Base-by-base conservation (phyloP, 1,139 yeast species). In the Diutina siamensis region DNA sequence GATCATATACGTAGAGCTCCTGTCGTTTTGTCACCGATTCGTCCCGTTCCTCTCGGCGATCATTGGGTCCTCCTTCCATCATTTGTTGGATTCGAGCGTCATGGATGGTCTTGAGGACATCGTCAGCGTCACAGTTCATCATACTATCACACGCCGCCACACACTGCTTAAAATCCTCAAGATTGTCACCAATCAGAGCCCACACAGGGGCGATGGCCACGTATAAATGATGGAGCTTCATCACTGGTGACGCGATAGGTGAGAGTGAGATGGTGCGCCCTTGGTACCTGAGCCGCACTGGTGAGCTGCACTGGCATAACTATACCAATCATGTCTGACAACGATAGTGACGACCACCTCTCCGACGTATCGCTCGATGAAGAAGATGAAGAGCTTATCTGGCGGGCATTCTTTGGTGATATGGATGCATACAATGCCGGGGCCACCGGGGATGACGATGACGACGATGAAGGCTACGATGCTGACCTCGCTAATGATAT, bases 311-410 rank as follows among this genome's bases (percentile, higher is more conserved):
- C 28, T 25, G 10, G n/a, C n/a, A n/a, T n/a, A 5, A 25, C 20
- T 17, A 35, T 18, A 20, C 38, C 38, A 20, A 19, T 21, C 13
- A 35, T 35, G 38, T 18, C 22, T 20, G 38, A 35, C 38, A 21
- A 35, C 35, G 35, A 33, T n/a, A 25, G 28, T 12, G 40, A 35
- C n/a, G 28, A n/a, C 27, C n/a, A 35, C 10, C 20, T 20, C 15
- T 25, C 28, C 18, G 74, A 70, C 48, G 65, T 69, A 12, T 67
- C 72, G 48, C 56, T 71, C 17, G 74, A 71, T 44, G 74, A 69
- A 51, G 74, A 70, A 44, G 76, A 71, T 46, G 75, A 70, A 53
- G 74, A 67, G 49, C 60, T 71, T 49, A 65, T 71, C 4, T 68
- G 73, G 65, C 55, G 71, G 33, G 74, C 71, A 1, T 70, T 71